A percentile compares a stretch with the other conserved stretches of the same genome.
Evolutionary conservation across 345 rosid species (phyloP).

Genomic region (Trapa bicornis): DNA sequence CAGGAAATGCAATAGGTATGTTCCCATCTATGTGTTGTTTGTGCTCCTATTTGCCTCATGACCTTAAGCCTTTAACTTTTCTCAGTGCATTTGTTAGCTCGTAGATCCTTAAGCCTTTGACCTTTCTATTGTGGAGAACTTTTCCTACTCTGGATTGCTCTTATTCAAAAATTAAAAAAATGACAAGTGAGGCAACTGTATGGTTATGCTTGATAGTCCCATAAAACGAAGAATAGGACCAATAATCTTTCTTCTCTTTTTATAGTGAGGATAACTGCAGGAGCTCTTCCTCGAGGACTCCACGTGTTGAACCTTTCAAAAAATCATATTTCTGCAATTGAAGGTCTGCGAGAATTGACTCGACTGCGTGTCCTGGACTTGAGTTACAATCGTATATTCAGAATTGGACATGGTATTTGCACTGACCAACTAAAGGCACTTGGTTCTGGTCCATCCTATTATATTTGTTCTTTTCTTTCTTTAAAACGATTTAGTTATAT

Average conservation of each 20-base stretch:
- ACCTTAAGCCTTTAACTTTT: neutral
- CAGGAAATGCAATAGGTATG: constrained; percentile 83
- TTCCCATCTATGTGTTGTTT: constrained; percentile 1
- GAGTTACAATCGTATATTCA: constrained; percentile 77
- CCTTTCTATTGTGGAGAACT: neutral
- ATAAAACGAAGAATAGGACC: neutral
- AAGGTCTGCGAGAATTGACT: constrained; percentile 84
- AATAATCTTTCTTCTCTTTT: neutral
- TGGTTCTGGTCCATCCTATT: neutral
- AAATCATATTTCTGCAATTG: constrained; percentile 70
- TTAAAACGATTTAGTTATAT: neutral
- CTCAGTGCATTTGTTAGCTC: too few species aligned
- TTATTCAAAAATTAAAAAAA: neutral
- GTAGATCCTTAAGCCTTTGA: neutral
- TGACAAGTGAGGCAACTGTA: neutral
- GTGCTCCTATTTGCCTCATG: neutral
- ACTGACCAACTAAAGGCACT: neutral
- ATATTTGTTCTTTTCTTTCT: neutral
- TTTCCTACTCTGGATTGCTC: neutral
- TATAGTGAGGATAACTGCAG: constrained; percentile 69
- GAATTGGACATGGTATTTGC: constrained; percentile 82
- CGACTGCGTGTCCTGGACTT: constrained; percentile 83
- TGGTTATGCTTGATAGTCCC: too few species aligned
- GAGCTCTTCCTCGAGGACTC: constrained; percentile 91
- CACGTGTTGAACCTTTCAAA: constrained; percentile 66